These are phyloP conservation scores for Gloeopeniophorella convolvens DNA, from an alignment of 768 basidiomycete species.

Conservation along the genomic window DNA sequence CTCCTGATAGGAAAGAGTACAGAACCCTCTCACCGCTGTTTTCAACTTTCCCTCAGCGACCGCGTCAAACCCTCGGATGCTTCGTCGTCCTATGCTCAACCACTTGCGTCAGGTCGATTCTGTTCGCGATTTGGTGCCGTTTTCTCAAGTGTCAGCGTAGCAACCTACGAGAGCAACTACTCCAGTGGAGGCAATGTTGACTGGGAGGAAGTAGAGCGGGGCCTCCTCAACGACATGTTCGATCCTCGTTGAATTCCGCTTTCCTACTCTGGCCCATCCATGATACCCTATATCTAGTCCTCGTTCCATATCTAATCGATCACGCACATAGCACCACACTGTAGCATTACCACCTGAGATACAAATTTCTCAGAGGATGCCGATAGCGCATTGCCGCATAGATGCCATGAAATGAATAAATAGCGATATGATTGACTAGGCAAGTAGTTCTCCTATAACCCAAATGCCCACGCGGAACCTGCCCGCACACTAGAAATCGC, in stretches of 20 bases:
- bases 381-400: background rate
- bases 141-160: constrained; percentile 87
- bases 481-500: constrained; percentile 42
- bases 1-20: constrained; percentile 2
- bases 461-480: background rate
- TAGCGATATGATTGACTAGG: background rate
- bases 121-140: constrained; percentile 78
- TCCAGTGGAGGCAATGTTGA: constrained; percentile 75
- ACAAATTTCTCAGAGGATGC: background rate
- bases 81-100: constrained; percentile 71
- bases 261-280: background rate
- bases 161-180: constrained; percentile 88
- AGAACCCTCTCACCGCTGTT: background rate
- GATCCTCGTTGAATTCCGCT: constrained; percentile 49
- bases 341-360: constrained; percentile 3
- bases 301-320: background rate
- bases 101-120: constrained; percentile 71
- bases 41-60: constrained; percentile 12
- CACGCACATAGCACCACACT: background rate
- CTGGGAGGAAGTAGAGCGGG: constrained; percentile 82
- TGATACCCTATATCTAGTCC: background rate
- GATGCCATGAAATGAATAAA: constrained; percentile 1
- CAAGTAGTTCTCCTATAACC: background rate
- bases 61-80: constrained; percentile 36
- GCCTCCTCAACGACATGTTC: constrained; percentile 84